Conservation (phyloP, 495 filamentous ascomycete species). For the Rhypophila decipiens region DNA sequence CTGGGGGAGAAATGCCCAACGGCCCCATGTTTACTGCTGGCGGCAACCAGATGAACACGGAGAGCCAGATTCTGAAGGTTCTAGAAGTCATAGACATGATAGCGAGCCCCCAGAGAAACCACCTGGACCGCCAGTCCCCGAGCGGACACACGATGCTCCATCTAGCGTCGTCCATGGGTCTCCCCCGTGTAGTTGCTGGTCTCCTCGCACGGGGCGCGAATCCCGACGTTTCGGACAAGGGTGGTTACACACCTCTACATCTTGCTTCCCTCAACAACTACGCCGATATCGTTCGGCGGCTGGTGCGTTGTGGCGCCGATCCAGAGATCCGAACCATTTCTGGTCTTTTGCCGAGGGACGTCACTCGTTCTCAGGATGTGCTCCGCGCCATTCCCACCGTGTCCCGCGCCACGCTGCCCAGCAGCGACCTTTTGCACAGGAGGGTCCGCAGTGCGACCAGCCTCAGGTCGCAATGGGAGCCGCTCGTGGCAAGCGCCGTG, state of each 20-base stretch:
- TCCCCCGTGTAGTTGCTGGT: conserved; percentile 71
- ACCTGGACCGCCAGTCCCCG: conserved; percentile 51
- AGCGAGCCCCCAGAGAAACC: conserved; percentile 60
- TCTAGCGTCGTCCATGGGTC: conserved; percentile 68
- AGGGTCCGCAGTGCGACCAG: conserved; percentile 62
- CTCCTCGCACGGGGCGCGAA: conserved; percentile 76
- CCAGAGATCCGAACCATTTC: conserved; percentile 62
- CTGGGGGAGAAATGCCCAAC: too few species aligned
- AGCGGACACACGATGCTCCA: conserved; percentile 80
- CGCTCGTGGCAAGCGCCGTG: conserved; percentile 32
- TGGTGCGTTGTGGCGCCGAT: conserved; percentile 68
- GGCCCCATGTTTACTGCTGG: too few species aligned
- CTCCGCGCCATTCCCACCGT: conserved; percentile 45
- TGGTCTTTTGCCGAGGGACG: conserved; percentile 65
- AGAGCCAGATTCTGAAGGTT: conserved; percentile 63
- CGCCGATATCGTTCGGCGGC: conserved; percentile 65
- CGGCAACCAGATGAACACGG: conserved; percentile 33
- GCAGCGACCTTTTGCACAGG: conserved; percentile 41
- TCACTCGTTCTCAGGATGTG: conserved; percentile 59
- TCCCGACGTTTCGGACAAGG: conserved; percentile 67
- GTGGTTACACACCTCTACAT: conserved; percentile 79
- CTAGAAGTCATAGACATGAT: conserved; percentile 74
- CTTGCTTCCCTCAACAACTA: conserved; percentile 74
- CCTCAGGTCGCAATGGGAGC: conserved; percentile 56
- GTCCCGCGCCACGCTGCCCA: conserved; percentile 54